Evolutionary conservation across 768 basidiomycete genomes (phyloP).

Genomic region (Phanerochaete sordida): DNA sequence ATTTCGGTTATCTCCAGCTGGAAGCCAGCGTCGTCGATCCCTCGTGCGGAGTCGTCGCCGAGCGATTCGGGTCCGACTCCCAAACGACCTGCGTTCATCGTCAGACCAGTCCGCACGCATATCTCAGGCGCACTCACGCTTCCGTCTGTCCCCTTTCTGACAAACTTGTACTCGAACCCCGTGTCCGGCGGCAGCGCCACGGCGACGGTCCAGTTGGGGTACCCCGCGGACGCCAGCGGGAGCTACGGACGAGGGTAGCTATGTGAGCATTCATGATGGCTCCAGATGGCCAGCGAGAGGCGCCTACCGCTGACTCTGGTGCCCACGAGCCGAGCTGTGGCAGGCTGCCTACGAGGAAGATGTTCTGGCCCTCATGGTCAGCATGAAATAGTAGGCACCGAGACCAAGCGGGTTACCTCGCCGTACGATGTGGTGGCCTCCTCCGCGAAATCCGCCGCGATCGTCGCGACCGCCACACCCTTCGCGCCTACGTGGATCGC

Average conservation of each 20-base stretch:
- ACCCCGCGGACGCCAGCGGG: slow-evolving; percentile 45
- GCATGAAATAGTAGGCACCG: too few species aligned
- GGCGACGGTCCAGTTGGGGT: slow-evolving; percentile 53
- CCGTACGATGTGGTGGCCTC: slow-evolving; percentile 55
- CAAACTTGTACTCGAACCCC: slow-evolving; percentile 57
- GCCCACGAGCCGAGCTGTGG: slow-evolving; percentile 52
- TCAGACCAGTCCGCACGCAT: background rate
- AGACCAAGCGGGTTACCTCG: slow-evolving; percentile 41
- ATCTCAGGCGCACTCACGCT: slow-evolving; percentile 32
- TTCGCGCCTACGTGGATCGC: slow-evolving; percentile 50
- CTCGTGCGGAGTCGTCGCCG: slow-evolving; percentile 37
- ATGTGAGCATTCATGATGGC: background rate
- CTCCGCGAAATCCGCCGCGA: slow-evolving; percentile 48
- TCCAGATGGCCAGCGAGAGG: background rate
- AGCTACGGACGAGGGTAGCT: slow-evolving; percentile 32
- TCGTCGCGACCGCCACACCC: slow-evolving; percentile 16
- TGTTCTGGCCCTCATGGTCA: too few species aligned
- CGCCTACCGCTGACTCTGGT: slow-evolving; percentile 41
- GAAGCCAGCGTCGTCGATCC: slow-evolving; percentile 39
- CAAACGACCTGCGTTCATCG: slow-evolving; percentile 41
- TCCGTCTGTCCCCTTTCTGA: slow-evolving; percentile 51
- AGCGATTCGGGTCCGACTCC: slow-evolving; percentile 61
- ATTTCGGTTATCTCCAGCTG: slow-evolving; percentile 39
- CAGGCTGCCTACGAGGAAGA: slow-evolving; percentile 56
- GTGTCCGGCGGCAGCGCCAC: slow-evolving; percentile 48